Evolutionary conservation across 345 rosid genomes (phyloP), one percentile per base, ranked within the genome.

Genomic region (Punica granatum): DNA sequence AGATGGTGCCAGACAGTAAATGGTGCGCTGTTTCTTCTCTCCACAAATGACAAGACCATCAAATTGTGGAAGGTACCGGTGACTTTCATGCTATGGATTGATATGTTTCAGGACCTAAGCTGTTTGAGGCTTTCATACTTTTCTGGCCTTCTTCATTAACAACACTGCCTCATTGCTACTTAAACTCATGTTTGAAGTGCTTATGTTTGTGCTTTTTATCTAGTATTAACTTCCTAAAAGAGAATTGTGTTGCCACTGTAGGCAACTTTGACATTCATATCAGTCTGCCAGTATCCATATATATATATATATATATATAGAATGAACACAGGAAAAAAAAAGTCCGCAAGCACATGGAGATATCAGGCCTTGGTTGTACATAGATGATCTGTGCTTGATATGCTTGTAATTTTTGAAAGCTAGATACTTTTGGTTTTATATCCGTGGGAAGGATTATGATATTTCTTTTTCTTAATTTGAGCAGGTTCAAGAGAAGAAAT

Each of bases 401-500:
- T 5, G 21, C 34, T 28, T 56, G 9, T 26, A 56, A 56, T 26
- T 30, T 11, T 7, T n/a, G 58, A 7, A 23, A 23, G 26, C 61
- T 28, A 3, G 12, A 12, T 53, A 13, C 13, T 28, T 56, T 56
- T 30, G 41, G 16, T 56, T 1, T 11, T 26, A 28, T 13, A 2
- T 51, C 13, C 58, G n/a, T 26, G 9, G 19, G 33, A 56, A 56
- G 13, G 33, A 26, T 56, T 6, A 3, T 26, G 16, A 1, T 23
- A 56, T 56, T 9, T 56, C 6, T 18, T 1, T 72, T 33, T 65
- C 36, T 39, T 66, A 26, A 69, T 6, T 67, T 62, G 62, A 64
- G 70, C 85, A 92, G 98, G 92, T 92, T 63, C 96, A 90, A 77
- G 98, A 92, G 80, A 92, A 92, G 82, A 90, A 92, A 87, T 79